Conservation (phyloP, 1,284 basidiomycete species). For the Nidula niveotomentosa region DNA sequence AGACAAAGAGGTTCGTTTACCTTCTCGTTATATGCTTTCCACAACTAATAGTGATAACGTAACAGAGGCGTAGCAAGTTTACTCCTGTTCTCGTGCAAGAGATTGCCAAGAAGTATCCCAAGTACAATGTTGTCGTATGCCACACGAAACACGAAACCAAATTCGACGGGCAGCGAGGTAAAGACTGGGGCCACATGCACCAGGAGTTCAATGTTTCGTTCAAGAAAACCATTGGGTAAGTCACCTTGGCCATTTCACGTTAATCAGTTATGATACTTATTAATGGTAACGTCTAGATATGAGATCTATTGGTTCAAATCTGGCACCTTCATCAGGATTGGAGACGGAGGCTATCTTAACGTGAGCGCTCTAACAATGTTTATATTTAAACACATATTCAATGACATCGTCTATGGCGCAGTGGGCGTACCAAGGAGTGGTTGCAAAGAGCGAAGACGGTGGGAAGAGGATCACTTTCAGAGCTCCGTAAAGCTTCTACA, state of each 20-base stretch:
- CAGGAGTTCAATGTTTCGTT: slow-evolving; percentile 16
- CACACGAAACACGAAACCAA: slow-evolving; percentile 16
- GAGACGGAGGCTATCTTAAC: slow-evolving; percentile 16
- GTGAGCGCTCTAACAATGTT: slow-evolving; percentile 2
- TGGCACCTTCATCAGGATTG: slow-evolving; percentile 11
- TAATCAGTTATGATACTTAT: not conserved
- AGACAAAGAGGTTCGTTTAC: slow-evolving; percentile 5
- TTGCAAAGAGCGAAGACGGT: not conserved
- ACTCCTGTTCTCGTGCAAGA: slow-evolving; percentile 10
- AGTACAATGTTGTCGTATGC: slow-evolving; percentile 14
- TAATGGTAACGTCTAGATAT: slow-evolving; percentile 8
- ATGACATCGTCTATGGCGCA: not conserved
- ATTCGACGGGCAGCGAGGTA: slow-evolving; percentile 12
- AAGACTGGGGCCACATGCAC: slow-evolving; percentile 18
- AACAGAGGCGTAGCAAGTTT: slow-evolving; percentile 14
- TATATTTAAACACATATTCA: not conserved
- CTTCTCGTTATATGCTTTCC: not conserved
- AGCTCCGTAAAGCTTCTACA: not conserved
- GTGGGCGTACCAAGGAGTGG: not conserved
- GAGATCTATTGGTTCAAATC: slow-evolving; percentile 14
- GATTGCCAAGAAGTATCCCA: slow-evolving; percentile 7
- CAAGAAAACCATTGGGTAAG: slow-evolving; percentile 15
- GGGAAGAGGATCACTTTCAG: not conserved
- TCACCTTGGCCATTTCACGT: not conserved
- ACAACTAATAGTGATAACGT: not conserved